A percentile compares a stretch with the other conserved stretches of the same genome.
Evolutionary conservation across 2,329 filamentous ascomycete species (phyloP).

Genomic region (Ilyonectria mors-panacis): DNA sequence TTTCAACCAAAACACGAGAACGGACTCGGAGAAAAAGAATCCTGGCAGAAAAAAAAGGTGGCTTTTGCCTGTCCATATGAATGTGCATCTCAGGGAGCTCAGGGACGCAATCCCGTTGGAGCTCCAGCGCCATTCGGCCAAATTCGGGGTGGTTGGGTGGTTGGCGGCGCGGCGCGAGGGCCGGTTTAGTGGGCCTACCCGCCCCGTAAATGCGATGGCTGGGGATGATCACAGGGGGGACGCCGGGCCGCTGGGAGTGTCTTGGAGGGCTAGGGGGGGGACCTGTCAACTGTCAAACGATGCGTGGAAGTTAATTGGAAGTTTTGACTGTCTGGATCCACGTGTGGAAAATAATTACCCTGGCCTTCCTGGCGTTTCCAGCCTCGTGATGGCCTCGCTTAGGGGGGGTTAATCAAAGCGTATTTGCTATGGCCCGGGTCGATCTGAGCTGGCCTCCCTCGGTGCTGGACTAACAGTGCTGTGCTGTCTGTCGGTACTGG

Average conservation of each 20-base stretch:
- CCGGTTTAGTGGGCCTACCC: slow-evolving; percentile 23
- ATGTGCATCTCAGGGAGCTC: background rate
- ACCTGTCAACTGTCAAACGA: too few relatives aligned
- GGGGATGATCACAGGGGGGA: background rate
- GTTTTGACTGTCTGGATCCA: background rate
- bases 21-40: background rate
- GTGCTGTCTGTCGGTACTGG: slow-evolving; percentile 12
- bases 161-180: slow-evolving; percentile 11
- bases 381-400: background rate
- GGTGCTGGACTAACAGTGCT: background rate
- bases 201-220: slow-evolving; percentile 19
- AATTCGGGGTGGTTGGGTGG: slow-evolving; percentile 29
- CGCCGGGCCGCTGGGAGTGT: background rate
- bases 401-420: background rate
- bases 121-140: slow-evolving; percentile 21
- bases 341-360: background rate
- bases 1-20: background rate
- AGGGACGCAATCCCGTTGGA: background rate
- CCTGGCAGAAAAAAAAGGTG: background rate
- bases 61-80: background rate
- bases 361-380: slow-evolving; percentile 11
- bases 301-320: background rate
- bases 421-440: background rate
- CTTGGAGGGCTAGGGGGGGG: too few relatives aligned
- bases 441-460: slow-evolving; percentile 12